A percentile compares a stretch with the other conserved stretches of the same genome.
These are phyloP conservation scores for Blumeria graminis DNA, from an alignment of 2,329 filamentous ascomycete species.

Conservation along the genomic window DNA sequence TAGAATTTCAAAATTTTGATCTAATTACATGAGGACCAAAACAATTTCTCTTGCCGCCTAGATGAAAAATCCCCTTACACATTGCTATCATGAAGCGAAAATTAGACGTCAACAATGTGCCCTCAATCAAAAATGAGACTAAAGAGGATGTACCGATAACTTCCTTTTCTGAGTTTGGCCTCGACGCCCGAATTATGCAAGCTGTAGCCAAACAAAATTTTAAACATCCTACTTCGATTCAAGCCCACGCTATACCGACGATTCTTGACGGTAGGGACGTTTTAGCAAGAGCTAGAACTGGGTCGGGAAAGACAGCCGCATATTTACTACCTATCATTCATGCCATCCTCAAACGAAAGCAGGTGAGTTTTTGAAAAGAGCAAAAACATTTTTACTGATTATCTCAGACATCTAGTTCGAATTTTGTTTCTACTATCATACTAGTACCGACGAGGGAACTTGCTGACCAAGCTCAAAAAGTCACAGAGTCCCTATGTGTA, in stretches of 20 bases:
- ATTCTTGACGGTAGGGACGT: slow-evolving; percentile 75
- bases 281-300: slow-evolving; percentile 77
- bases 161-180: slow-evolving; percentile 51
- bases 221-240: slow-evolving; percentile 66
- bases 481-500: slow-evolving; percentile 48
- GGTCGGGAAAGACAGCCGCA: slow-evolving; percentile 92
- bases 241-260: slow-evolving; percentile 67
- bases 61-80: background rate
- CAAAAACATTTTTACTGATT: slow-evolving; percentile 4
- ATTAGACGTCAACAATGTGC: slow-evolving; percentile 29
- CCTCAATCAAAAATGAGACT: slow-evolving; percentile 13
- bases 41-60: background rate
- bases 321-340: slow-evolving; percentile 81
- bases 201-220: slow-evolving; percentile 69
- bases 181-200: slow-evolving; percentile 70
- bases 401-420: slow-evolving; percentile 23
- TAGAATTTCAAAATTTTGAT: no score
- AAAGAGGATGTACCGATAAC: slow-evolving; percentile 9
- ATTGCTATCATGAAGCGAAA: slow-evolving; percentile 32
- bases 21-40: background rate
- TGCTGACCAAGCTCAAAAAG: slow-evolving; percentile 69
- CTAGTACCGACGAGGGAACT: slow-evolving; percentile 89
- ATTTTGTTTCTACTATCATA: slow-evolving; percentile 51
- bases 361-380: slow-evolving; percentile 19
- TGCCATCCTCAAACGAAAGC: slow-evolving; percentile 55